A percentile compares a stretch with the other conserved stretches of the same genome.
Conservation (phyloP, 495 filamentous ascomycete genomes). For the Staphylotrichum tortipilum region DNA sequence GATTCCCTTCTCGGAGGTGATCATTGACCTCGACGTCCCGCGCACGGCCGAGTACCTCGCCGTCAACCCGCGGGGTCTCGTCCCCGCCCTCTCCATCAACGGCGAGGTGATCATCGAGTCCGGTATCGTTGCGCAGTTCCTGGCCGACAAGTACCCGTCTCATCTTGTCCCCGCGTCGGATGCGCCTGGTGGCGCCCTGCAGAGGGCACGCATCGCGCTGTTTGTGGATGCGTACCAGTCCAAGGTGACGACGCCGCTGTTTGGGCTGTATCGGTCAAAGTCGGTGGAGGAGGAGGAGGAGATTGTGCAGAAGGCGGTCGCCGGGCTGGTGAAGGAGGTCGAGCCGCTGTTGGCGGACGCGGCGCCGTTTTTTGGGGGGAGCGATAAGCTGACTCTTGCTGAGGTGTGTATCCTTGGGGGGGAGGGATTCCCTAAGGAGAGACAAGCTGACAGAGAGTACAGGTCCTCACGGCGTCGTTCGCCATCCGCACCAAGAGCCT, state of each 20-base stretch:
- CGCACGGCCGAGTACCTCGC: constrained; percentile 77
- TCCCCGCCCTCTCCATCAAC: constrained; percentile 63
- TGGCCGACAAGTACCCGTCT: constrained; percentile 47
- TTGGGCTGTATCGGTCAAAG: constrained; percentile 32
- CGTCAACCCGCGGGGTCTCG: constrained; percentile 77
- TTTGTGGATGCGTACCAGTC: constrained; percentile 67
- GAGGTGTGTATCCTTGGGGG: no score
- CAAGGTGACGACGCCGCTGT: constrained; percentile 49
- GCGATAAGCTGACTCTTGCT: constrained; percentile 61
- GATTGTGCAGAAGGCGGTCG: constrained; percentile 38
- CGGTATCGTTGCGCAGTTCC: constrained; percentile 66
- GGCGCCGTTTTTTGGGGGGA: constrained; percentile 74
- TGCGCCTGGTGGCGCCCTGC: constrained; percentile 33
- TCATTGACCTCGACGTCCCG: constrained; percentile 63
- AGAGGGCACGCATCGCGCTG: constrained; percentile 61
- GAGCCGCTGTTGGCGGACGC: constrained; percentile 61
- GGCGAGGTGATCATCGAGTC: constrained; percentile 66
- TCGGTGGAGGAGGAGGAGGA: constrained; percentile 31
- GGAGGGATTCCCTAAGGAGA: no score
- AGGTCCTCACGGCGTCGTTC: constrained; percentile 63
- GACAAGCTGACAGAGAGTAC: not conserved
- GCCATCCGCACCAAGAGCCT: constrained; percentile 49
- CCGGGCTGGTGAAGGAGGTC: constrained; percentile 59
- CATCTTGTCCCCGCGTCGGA: constrained; percentile 43
- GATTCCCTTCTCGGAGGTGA: constrained; percentile 68